Percentiles rank a stretch among this genome's conserved stretches.
Conservation (phyloP, 2,329 filamentous ascomycete genomes). For the Penicillium brasilianum region DNA sequence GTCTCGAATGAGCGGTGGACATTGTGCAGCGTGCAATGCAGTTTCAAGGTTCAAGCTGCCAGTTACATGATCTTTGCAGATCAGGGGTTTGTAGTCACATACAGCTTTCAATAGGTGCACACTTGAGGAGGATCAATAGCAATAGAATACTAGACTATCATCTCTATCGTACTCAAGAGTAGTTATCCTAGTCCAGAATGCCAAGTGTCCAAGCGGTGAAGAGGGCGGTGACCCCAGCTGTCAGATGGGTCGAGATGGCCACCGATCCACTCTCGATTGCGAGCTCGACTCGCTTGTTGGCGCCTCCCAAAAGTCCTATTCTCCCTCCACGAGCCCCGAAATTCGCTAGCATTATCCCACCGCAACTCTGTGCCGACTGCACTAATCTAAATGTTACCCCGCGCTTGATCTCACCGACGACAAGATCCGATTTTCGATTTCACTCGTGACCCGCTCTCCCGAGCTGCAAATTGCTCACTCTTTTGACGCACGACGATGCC, state of each 20-base stretch:
- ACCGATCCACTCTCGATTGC: conserved; percentile 27
- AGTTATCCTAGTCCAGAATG: not conserved
- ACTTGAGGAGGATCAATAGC: not conserved
- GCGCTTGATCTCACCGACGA: not conserved
- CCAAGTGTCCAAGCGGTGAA: conserved; percentile 17
- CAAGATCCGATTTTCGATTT: not conserved
- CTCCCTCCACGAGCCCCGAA: conserved; percentile 1
- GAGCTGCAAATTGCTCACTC: conserved; percentile 20
- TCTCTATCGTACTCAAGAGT: not conserved
- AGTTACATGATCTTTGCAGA: not conserved
- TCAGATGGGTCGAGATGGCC: conserved; percentile 27
- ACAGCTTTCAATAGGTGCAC: no score
- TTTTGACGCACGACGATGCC: conserved; percentile 23
- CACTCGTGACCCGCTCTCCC: conserved; percentile 3
- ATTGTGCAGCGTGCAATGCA: not conserved
- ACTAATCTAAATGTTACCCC: not conserved
- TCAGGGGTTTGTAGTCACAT: not conserved
- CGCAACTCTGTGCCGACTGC: not conserved
- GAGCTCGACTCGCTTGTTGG: conserved; percentile 12
- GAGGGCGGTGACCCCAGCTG: conserved; percentile 30
- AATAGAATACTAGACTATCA: not conserved
- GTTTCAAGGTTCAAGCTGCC: not conserved
- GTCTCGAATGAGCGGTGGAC: not conserved
- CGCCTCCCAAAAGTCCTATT: not conserved
- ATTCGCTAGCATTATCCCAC: not conserved